Evolutionary conservation across 164 flowering plant genomes (phyloP).

Genomic region (Chloranthus sessilifolius): DNA sequence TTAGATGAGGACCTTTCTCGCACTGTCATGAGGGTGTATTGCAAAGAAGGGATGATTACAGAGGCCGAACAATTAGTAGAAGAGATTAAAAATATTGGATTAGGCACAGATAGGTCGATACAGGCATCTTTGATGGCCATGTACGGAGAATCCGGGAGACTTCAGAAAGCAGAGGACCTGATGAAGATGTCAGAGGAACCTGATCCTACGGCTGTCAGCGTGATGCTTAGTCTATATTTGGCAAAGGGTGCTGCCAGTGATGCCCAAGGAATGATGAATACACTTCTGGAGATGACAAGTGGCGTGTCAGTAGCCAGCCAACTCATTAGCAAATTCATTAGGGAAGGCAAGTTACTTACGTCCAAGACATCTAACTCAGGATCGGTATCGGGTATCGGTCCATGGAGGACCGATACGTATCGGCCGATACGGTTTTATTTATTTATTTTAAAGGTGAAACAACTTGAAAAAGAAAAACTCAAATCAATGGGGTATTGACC

Average conservation of each 20-base stretch:
- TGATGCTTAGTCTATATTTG: conserved; percentile 50
- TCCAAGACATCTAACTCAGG: too few species aligned
- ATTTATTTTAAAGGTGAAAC: too few species aligned
- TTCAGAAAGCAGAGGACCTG: conserved; percentile 20
- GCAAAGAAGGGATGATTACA: conserved; percentile 59
- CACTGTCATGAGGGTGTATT: conserved; percentile 52
- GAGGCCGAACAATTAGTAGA: conserved; percentile 52
- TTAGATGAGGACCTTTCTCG: conserved; percentile 69
- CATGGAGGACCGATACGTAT: too few species aligned
- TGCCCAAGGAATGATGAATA: conserved; percentile 31
- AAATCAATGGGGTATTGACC: too few species aligned
- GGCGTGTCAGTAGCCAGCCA: conserved; percentile 50
- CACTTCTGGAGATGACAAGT: conserved; percentile 37
- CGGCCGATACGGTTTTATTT: too few species aligned
- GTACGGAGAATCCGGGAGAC: conserved; percentile 23
- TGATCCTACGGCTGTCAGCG: conserved; percentile 40
- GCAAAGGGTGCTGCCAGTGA: conserved; percentile 28
- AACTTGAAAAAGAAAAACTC: too few species aligned
- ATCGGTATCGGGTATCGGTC: too few species aligned
- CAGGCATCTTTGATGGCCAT: conserved; percentile 37
- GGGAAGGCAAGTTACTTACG: conserved; percentile 43
- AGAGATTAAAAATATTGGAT: conserved; percentile 31
- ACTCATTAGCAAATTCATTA: conserved; percentile 40
- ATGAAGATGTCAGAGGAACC: conserved; percentile 27
- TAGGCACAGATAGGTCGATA: conserved; percentile 27